Base-by-base conservation (phyloP, 2,329 filamentous ascomycete genomes). In the Penicillium sp. region DNA sequence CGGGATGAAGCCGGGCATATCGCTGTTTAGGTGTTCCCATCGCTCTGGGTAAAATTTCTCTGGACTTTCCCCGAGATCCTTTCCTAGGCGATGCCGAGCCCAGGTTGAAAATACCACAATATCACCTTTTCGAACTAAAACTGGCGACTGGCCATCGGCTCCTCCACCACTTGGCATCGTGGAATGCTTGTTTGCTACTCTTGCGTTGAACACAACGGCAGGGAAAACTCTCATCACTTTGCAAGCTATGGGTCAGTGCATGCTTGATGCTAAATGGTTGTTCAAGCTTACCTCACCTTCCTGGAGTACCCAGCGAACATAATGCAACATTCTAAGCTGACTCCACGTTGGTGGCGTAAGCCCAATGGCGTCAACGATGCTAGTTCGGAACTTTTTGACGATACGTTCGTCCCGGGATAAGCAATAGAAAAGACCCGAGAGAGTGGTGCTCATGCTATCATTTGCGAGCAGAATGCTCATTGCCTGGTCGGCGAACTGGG, bases 361-460 rank as follows among this genome's bases (percentile, higher is more conserved):
- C 16, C 38, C 39, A 29, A 51, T 43, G 16, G 39, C 18, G 5
- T 31, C 26, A 11, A 40, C n/a, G 8, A 50, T 32, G 35, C 37
- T 42, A 34, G 24, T 9, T 42, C 47, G 47, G 24, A 50, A 26
- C 43, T 45, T 59, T 1, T 34, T 3, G 2, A 57, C 50, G 2
- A 59, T 53, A 0, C 53, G 38, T 24, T 54, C 18, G 4, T 61
- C 26, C 37, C 34, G 46, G 18, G 53, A 34, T 35, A 61, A 50
- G 24, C 45, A 57, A 20, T 39, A 59, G 43, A 61, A 55, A 16
- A 57, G 40, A 6, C 57, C 57, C n/a, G 59, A 61, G 5, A 61
- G 54, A 4, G 53, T 53, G 3, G 57, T 61, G 45, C 45, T 46
- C 47, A 59, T 59, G 39, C 56, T 60, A 10, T 60, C 56, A 13